These are phyloP conservation scores for Candida mesenterica DNA, from an alignment of 1,139 yeast species.

Conservation along the genomic window DNA sequence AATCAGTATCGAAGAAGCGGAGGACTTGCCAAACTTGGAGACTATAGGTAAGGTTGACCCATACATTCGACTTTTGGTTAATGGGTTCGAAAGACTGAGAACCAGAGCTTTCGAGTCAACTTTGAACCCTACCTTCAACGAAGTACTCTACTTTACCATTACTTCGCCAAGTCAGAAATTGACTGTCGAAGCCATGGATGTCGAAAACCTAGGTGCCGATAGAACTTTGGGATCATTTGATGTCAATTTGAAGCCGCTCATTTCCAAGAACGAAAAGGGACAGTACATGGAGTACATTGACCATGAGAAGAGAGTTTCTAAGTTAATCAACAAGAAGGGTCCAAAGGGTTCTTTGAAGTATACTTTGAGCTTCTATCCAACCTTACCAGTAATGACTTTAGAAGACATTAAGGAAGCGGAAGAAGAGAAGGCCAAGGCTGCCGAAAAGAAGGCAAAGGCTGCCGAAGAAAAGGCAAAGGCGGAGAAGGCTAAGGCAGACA, in stretches of 20 bases:
- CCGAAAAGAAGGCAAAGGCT: constrained; percentile 26
- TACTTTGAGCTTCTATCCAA: constrained; percentile 77
- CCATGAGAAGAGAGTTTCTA: constrained; percentile 54
- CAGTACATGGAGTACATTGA: constrained; percentile 62
- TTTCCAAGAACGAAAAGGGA: constrained; percentile 66
- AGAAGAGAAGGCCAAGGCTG: constrained; percentile 32
- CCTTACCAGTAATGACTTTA: constrained; percentile 71
- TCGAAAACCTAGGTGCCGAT: constrained; percentile 72
- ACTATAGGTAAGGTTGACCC: constrained; percentile 92
- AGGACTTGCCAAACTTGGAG: constrained; percentile 77
- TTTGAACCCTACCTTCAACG: constrained; percentile 82
- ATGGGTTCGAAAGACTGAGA: constrained; percentile 74
- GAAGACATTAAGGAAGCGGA: constrained; percentile 64
- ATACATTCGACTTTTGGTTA: constrained; percentile 74
- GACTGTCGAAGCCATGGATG: constrained; percentile 89
- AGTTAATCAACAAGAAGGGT: constrained; percentile 68
- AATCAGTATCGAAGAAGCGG: constrained; percentile 67
- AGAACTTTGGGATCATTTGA: constrained; percentile 84
- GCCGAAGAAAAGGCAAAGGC: constrained; percentile 23
- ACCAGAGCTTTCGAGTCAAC: constrained; percentile 70
- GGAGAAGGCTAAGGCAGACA: constrained; percentile 26
- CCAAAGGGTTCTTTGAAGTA: constrained; percentile 79
- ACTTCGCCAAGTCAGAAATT: constrained; percentile 79
- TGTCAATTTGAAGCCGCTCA: constrained; percentile 62
- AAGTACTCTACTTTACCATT: constrained; percentile 75